Evolutionary conservation across 306 rosid species (phyloP), one percentile per base, ranked within the genome.

Genomic region (Castanea crenata): DNA sequence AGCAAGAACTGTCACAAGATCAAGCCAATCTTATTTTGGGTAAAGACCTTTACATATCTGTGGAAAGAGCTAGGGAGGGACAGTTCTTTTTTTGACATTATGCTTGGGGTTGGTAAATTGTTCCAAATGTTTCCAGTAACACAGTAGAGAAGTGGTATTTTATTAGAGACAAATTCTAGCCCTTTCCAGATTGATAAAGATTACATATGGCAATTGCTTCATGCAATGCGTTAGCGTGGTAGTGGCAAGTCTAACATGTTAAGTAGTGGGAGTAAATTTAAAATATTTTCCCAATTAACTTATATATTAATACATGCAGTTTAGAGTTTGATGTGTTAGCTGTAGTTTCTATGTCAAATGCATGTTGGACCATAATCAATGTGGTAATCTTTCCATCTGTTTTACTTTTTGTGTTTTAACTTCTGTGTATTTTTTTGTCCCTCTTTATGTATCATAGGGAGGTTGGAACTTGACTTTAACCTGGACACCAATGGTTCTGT

Each of bases 1-100:
- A 90, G 58, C 83, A 78, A 79, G 92, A 86, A 69, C 71, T 88
- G 74, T 31, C 38, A 15, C 89, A 86, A 79, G 93, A 87, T 79
- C 82, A 86, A 75, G 84, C 88, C 49, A 56, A 84, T 61, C 82
- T 78, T 54, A 82, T 89, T 34, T 86, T 89, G 54, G 88, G 92
- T 89, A 86, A 73, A 41, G 35, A 21, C 64, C 54, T 38, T 31
- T 23, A 21, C 49, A 31, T 32, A 35, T 62, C 35, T n/a, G 9
- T 4, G 49, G 15, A 38, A n/a, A n/a, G 75, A 13, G 13, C 46
- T 71, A 52, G 23, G 46, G 79, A 67, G 62, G 10, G 5, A 11
- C 10, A 32, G 8, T 68, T 56, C 9, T n/a, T 72, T 55, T 13
- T 5, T 59, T 25, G 21, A 34, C 4, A 9, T 23, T 44, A 31